Percentiles rank a stretch among this genome's conserved stretches.
phyloP scores from a whole-genome alignment of 1,139 yeast species.

The Debaryomyces udenii region DNA sequence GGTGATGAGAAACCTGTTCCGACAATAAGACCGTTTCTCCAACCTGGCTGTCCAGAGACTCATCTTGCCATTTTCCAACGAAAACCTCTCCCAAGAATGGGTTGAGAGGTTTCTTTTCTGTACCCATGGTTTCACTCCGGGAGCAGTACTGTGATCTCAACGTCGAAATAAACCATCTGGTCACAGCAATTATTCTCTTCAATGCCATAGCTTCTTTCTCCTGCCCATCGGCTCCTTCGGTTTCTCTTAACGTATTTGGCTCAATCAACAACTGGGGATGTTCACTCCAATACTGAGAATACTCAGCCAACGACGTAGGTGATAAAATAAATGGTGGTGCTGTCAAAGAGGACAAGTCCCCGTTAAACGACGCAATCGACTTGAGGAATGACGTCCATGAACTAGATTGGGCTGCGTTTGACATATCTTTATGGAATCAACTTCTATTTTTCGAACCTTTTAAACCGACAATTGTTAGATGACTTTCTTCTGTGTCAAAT shows the following conservation, averaged over 20 bases:
- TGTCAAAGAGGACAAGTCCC: constrained; percentile 89
- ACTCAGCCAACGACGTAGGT: constrained; percentile 86
- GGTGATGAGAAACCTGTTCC: constrained; percentile 96
- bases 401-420: constrained; percentile 37
- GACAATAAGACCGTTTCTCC: constrained; percentile 79
- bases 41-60: constrained; percentile 40
- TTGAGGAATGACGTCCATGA: constrained; percentile 88
- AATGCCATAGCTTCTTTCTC: constrained; percentile 56
- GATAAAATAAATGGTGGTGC: constrained; percentile 98
- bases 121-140: constrained; percentile 85
- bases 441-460: not conserved
- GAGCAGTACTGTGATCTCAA: constrained; percentile 92
- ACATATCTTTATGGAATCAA: constrained; percentile 17
- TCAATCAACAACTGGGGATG: constrained; percentile 81
- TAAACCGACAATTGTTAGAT: constrained; percentile 1
- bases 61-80: constrained; percentile 80
- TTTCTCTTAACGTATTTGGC: constrained; percentile 54
- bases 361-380: constrained; percentile 91
- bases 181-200: constrained; percentile 74
- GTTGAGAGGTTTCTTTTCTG: constrained; percentile 93
- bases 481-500: not conserved
- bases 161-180: constrained; percentile 90
- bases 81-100: constrained; percentile 94
- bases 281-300: constrained; percentile 92
- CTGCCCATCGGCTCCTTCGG: constrained; percentile 37